phyloP scores from a whole-genome alignment of 2,329 filamentous ascomycete genomes.

The Sarocladium oryzae region DNA sequence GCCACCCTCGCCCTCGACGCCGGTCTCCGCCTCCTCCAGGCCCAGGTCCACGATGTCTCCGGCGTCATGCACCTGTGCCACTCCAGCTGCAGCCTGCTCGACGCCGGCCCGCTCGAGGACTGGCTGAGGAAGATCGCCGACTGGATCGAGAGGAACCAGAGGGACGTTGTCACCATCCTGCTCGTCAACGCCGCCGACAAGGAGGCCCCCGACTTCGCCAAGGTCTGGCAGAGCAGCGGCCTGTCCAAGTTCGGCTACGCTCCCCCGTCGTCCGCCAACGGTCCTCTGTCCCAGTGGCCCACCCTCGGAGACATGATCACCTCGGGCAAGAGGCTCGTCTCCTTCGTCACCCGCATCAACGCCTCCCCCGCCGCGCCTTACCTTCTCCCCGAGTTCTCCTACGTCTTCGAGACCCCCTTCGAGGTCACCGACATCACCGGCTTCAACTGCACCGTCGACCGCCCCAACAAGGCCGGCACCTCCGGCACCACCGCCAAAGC shows the following conservation, averaged over 20 bases:
- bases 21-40: constrained; percentile 64
- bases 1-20: constrained; percentile 63
- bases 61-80: constrained; percentile 64
- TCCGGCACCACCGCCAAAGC: constrained; percentile 46
- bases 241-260: constrained; percentile 57
- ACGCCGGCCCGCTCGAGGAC: constrained; percentile 57
- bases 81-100: constrained; percentile 57
- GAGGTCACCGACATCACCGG: constrained; percentile 54
- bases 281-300: constrained; percentile 51
- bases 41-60: constrained; percentile 60
- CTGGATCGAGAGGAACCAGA: constrained; percentile 64
- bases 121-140: constrained; percentile 59
- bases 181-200: constrained; percentile 64
- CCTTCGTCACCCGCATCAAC: constrained; percentile 56
- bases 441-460: constrained; percentile 67
- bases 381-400: constrained; percentile 56
- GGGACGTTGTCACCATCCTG: constrained; percentile 70
- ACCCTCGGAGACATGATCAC: constrained; percentile 65
- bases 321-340: constrained; percentile 57
- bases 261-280: constrained; percentile 37
- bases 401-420: constrained; percentile 68
- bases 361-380: constrained; percentile 41
- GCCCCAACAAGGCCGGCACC: constrained; percentile 46
- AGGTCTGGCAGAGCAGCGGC: constrained; percentile 49
- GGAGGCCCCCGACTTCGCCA: constrained; percentile 42